Evolutionary conservation across 2,329 filamentous ascomycete species (phyloP), one percentile per base, ranked within the genome.

Genomic region (Fusarium kyushuense): DNA sequence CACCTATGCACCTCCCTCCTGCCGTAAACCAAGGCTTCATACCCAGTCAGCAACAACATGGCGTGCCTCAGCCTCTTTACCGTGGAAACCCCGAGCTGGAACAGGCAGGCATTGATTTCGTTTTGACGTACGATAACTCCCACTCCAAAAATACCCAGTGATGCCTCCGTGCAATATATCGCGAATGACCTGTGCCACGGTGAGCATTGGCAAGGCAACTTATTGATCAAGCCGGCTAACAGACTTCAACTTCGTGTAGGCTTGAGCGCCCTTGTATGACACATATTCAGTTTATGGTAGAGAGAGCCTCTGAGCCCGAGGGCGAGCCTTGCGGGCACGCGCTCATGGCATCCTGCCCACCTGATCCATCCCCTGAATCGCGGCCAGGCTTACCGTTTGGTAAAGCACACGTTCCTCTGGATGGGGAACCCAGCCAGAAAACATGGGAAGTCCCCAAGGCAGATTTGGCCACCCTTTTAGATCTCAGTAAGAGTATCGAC

Each of bases 261-360:
- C 91, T 97, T 79, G 94, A 97, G 83, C 92, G 91, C 77, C 93
- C 94, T 53, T 98, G 96, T 84, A 96, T 97, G 87, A 89, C 94
- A 72, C 94, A 97, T 79, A 86, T 95, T 81, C 92, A 93, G 72
- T 92, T 90, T 80, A 84, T 97, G 64, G 83, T 94, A 71, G 89
- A 89, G 73, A 81, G 84, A 72, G 80, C 83, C 55, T 80, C 77
- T 71, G 83, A 88, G 56, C 82, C 86, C 54, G 90, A 91, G 67
- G 86, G 86, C 70, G 88, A 91, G 60, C 84, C 92, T 41, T 95
- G 92, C 69, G 96, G 95, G 40, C 96, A 99, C 78, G 94, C 93
- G 6, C 84, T 98, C 70, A 98, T 98, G 95, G 92, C 93, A 17
- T 92, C 92, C 17, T 97, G 93, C 76, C 94, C 95, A 46, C 93